Evolutionary conservation across 331 rosid species (phyloP).

Genomic region (Quercus lobata): DNA sequence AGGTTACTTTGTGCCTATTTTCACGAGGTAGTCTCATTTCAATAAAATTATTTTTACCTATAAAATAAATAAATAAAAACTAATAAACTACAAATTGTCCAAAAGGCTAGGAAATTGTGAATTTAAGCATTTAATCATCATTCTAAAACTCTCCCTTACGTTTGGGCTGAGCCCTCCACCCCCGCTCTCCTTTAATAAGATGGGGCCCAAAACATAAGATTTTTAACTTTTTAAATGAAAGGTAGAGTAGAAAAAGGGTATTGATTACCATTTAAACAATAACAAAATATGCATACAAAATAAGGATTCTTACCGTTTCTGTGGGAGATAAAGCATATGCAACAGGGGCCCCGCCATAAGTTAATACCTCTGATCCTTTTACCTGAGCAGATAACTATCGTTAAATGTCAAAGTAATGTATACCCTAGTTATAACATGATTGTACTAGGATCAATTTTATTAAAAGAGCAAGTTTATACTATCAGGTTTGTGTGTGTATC

Average conservation of each 20-base stretch:
- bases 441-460: background rate
- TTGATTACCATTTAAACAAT: slow-evolving; percentile 7
- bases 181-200: too few relatives aligned
- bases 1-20: too few relatives aligned
- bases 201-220: too few relatives aligned
- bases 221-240: too few relatives aligned
- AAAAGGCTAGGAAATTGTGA: too few relatives aligned
- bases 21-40: too few relatives aligned
- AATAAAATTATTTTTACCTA: too few relatives aligned
- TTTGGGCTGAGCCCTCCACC: too few relatives aligned
- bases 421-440: background rate
- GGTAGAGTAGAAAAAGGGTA: background rate
- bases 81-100: too few relatives aligned
- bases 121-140: too few relatives aligned
- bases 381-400: slow-evolving; percentile 44
- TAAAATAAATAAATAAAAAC: too few relatives aligned
- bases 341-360: slow-evolving; percentile 65
- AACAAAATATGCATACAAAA: slow-evolving; percentile 5
- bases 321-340: slow-evolving; percentile 67
- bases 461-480: background rate
- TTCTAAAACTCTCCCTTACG: too few relatives aligned
- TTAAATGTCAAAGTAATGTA: background rate
- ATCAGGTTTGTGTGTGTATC: background rate
- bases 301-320: slow-evolving; percentile 66
- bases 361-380: slow-evolving; percentile 77